These are phyloP conservation scores for Prorocentrum cordatum DNA, from an alignment of 169 alveolate genomes.

Conservation along the genomic window DNA sequence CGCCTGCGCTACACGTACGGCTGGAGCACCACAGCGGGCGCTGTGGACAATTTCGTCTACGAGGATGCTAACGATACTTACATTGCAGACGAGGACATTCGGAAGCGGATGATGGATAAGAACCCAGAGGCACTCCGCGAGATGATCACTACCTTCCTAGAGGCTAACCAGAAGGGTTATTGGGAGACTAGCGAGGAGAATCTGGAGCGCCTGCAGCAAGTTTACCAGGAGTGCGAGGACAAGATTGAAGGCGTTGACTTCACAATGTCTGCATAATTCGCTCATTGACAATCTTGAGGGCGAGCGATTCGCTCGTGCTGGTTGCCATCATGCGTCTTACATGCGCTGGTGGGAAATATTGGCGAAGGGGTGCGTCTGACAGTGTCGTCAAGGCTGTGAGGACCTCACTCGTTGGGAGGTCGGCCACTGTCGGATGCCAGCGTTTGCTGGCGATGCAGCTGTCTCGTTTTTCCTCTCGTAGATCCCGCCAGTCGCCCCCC, in stretches of 20 bases:
- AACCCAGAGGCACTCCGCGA: conserved; percentile 66
- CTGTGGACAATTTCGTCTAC: conserved; percentile 66
- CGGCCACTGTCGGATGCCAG: no score
- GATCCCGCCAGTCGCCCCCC: no score
- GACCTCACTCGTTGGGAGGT: no score
- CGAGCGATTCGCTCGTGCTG: no score
- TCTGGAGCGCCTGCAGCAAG: conserved; percentile 40
- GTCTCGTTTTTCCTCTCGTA: no score
- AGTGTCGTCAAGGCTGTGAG: no score
- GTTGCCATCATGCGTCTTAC: no score
- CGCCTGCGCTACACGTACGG: conserved; percentile 63
- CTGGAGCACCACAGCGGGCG: conserved; percentile 69
- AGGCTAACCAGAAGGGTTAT: conserved; percentile 68
- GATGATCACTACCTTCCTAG: conserved; percentile 65
- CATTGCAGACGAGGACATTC: conserved; percentile 65
- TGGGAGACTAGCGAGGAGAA: conserved; percentile 71
- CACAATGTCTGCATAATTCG: no score
- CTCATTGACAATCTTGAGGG: no score
- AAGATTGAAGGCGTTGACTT: conserved; percentile 68
- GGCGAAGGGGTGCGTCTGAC: no score
- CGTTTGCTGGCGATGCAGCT: no score
- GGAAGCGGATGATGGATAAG: conserved; percentile 40
- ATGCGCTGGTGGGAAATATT: no score
- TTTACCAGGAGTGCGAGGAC: conserved; percentile 71
- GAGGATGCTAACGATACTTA: conserved; percentile 65